Percentiles rank a stretch among this genome's conserved stretches.
Conservation (phyloP, 1,139 yeast genomes). For the Blastobotrys indianensis region DNA sequence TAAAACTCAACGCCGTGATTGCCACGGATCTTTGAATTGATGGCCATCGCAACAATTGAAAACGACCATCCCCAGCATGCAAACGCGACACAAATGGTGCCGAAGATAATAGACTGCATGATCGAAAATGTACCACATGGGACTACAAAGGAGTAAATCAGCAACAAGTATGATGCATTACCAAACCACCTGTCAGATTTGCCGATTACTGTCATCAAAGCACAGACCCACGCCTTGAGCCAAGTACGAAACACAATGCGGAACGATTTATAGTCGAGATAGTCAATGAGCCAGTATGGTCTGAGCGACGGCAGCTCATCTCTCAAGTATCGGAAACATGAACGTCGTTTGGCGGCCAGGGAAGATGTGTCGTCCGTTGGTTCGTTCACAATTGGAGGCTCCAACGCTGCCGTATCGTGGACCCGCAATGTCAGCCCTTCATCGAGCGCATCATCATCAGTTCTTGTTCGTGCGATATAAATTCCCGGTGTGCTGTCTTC, state of each 20-base stretch:
- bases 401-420: constrained; percentile 7
- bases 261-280: constrained; percentile 25
- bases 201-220: constrained; percentile 19
- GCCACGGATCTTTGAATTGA: constrained; percentile 26
- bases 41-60: constrained; percentile 24
- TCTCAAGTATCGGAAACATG: background rate
- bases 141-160: constrained; percentile 25
- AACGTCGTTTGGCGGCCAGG: no score
- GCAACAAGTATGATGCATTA: constrained; percentile 25
- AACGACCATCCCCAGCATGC: constrained; percentile 21
- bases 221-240: constrained; percentile 25
- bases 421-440: constrained; percentile 2
- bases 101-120: constrained; percentile 18
- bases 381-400: constrained; percentile 8
- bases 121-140: constrained; percentile 28
- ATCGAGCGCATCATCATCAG: background rate
- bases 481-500: no score
- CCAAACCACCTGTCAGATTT: constrained; percentile 25
- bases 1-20: constrained; percentile 17
- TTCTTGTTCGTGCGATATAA: no score
- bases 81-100: constrained; percentile 18
- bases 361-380: background rate
- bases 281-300: constrained; percentile 27
- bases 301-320: constrained; percentile 12
- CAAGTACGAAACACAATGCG: constrained; percentile 26